Conservation (phyloP, 805 yeast genomes). For the Starmerella potacharoeniae region DNA sequence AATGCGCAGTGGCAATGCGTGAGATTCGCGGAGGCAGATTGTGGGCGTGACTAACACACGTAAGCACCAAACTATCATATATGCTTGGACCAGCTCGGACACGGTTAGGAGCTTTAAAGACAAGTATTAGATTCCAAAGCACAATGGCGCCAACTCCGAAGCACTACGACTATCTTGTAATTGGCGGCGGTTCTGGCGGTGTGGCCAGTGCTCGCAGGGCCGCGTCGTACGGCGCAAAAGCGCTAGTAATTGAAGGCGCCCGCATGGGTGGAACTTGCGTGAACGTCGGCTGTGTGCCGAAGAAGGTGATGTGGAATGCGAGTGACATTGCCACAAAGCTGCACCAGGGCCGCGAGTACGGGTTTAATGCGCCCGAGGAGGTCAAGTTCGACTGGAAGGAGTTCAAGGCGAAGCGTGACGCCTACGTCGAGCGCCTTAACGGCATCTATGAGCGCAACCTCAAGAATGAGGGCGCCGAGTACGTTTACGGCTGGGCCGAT, state of each 20-base stretch:
- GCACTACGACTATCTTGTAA: slow-evolving; percentile 83
- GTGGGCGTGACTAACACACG: background rate
- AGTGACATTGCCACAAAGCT: slow-evolving; percentile 74
- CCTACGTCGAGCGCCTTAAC: slow-evolving; percentile 74
- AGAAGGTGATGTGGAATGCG: slow-evolving; percentile 98
- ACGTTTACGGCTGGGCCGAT: slow-evolving; percentile 73
- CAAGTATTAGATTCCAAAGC: background rate
- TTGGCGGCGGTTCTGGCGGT: slow-evolving; percentile 99
- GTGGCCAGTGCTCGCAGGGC: slow-evolving; percentile 98
- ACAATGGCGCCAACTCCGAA: slow-evolving; percentile 45
- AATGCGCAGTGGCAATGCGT: too few species aligned
- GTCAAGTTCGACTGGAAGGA: slow-evolving; percentile 66
- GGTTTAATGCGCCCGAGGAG: slow-evolving; percentile 52
- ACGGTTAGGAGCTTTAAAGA: background rate
- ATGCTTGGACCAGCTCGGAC: background rate
- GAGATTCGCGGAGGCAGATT: background rate
- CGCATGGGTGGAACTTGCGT: slow-evolving; percentile 96
- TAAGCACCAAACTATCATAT: background rate
- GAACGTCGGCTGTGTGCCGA: slow-evolving; percentile 98
- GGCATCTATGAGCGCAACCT: slow-evolving; percentile 88
- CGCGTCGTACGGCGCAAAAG: slow-evolving; percentile 79
- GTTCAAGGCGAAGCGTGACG: slow-evolving; percentile 83
- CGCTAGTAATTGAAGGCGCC: slow-evolving; percentile 67
- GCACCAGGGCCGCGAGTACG: slow-evolving; percentile 61
- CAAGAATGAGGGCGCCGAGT: slow-evolving; percentile 79